Evolutionary conservation across 306 rosid genomes (phyloP), one percentile per base, ranked within the genome.

Genomic region (Rubus parviflorus): DNA sequence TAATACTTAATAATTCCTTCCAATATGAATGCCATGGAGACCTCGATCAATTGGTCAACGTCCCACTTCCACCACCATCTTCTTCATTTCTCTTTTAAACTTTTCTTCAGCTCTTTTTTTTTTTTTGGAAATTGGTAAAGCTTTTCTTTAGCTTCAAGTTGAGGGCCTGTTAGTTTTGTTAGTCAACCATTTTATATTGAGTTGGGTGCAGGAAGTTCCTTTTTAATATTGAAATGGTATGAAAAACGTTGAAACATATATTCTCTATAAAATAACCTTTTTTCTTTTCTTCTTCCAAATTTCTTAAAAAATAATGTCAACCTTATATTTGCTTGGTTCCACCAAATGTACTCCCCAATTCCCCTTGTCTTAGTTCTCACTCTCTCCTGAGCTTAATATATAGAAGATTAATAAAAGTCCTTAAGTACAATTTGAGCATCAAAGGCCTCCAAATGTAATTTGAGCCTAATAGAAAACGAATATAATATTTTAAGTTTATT

Each of bases 1-100:
- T 35, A 25, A 4, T 54, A 30, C 74, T 68, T 60, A 62, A 8
- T 13, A 68, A 5, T 53, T 53, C 10, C 14, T 7, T 25, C 66
- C 68, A 43, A 16, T 64, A 45, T 41, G 48, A 40, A 61, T n/a
- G 49, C 23, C 69, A 23, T 48, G 75, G 68, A 75, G 80, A 68
- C 38, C 46, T 13, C 23, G 19, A 45, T 69, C n/a, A 7, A 10
- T 69, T 69, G 54, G 40, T 69, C 73, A 69, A 47, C 73, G 11
- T 15, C 1, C 48, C 70, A 19, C 70, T 12, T 5, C 63, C 46
- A 42, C 46, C 70, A 40, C 1, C 7, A 40, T 56, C 16, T n/a
- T 65, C 7, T 8, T 12, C 48, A 37, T 63, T 30, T 30, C 35
- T 30, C 68, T 35, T 35, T 30, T 30, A 30, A n/a, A n/a, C 42